phyloP scores from a whole-genome alignment of 2,329 filamentous ascomycete species.

The Cladosporium sp. region DNA sequence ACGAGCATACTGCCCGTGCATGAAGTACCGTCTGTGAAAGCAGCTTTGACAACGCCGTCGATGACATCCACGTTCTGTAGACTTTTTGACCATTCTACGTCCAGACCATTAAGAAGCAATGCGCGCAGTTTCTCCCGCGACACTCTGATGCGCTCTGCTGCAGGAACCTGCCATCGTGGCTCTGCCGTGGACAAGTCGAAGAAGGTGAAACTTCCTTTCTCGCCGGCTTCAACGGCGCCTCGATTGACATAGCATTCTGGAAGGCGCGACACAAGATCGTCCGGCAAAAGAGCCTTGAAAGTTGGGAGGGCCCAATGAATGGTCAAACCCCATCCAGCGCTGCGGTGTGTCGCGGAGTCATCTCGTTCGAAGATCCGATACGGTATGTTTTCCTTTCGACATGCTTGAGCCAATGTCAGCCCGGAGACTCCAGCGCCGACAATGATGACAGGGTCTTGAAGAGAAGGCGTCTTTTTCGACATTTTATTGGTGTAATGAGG shows the following conservation, averaged over 20 bases:
- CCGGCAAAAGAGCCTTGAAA: conserved; percentile 54
- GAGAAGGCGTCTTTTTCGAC: not conserved
- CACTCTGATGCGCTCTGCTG: conserved; percentile 20
- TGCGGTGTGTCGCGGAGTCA: conserved; percentile 18
- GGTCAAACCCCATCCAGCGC: conserved; percentile 58
- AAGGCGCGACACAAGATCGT: conserved; percentile 47
- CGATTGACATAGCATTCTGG: conserved; percentile 56
- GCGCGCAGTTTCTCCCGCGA: conserved; percentile 21
- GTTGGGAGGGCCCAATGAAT: conserved; percentile 62
- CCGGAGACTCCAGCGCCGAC: conserved; percentile 27
- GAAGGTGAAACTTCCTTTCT: conserved; percentile 54
- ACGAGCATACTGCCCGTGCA: conserved; percentile 84
- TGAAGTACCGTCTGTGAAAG: conserved; percentile 37
- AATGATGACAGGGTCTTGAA: conserved; percentile 21
- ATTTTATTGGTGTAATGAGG: conserved; percentile 6
- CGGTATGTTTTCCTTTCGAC: conserved; percentile 22
- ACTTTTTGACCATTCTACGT: conserved; percentile 23
- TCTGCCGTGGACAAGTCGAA: conserved; percentile 54
- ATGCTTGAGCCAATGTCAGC: conserved; percentile 25
- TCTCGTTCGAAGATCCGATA: conserved; percentile 27
- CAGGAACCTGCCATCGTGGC: conserved; percentile 29
- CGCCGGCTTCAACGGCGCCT: conserved; percentile 50
- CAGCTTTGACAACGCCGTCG: not conserved
- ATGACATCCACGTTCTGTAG: not conserved
- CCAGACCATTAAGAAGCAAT: conserved; percentile 18